Evolutionary conservation across 2,329 filamentous ascomycete genomes (phyloP), one percentile per base, ranked within the genome.

Genomic region (Cercospora berteroae): DNA sequence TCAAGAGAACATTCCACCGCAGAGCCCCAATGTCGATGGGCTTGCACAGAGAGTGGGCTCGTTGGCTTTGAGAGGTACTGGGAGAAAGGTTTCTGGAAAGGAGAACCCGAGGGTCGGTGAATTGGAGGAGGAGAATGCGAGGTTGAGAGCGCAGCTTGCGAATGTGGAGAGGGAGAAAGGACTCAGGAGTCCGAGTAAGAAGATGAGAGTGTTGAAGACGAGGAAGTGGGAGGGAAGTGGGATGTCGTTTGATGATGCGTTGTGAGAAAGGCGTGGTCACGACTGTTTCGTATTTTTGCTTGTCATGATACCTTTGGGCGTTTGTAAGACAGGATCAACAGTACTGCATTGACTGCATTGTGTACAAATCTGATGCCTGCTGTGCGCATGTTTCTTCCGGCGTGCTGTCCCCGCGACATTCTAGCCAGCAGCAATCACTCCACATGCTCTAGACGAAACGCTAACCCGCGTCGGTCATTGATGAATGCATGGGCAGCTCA

Each of bases 201-300:
- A 82, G 77, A 81, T 83, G 77, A 77, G 82, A 67, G 80, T 83
- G 60, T 71, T 84, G 36, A 84, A 84, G 77, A 77, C 79, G 61
- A 82, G 81, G 75, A 81, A 79, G 76, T 84, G 82, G 81, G 79
- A 80, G 60, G 76, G 76, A 7, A 74, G 71, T 65, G 75, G 74
- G 0, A 74, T 79, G 68, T 74, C 74, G 5, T 66, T 77, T 27
- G 75, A 74, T 59, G 70, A 68, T 64, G 67, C 57, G n/a, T 25
- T 58, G 20, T 64, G 61, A 64, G 18, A 10, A n/a, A 4, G 50
- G 5, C 23, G 20, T 29, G 48, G 3, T 10, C 55, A 57, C 10
- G 27, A 33, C 10, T 3, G 10, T 58, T 57, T 64, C 52, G 61
- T 64, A 64, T 7, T 58, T 33, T 13, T 55, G 10, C 31, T 48